Base-by-base conservation (phyloP, 257 asterid species). In the Petrea volubilis region DNA sequence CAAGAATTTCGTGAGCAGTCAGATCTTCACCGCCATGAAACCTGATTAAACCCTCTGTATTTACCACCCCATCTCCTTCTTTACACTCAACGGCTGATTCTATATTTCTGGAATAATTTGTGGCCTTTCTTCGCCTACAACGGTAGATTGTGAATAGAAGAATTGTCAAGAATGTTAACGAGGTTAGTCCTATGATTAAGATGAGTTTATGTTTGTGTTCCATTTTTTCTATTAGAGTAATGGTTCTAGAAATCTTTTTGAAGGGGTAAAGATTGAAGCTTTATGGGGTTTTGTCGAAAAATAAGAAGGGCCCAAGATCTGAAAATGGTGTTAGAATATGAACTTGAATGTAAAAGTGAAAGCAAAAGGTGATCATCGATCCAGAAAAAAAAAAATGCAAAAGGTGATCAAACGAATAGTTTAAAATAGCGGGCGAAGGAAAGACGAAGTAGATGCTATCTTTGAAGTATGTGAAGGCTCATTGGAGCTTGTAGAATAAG, bases 11-110 rank as follows among this genome's bases (percentile, higher is more conserved):
- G 68, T 71, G 60, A 4, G 80, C 78, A 23, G 65, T 78, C 0
- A 90, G 90, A 74, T 83, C 89, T 78, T 82, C 92, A 67, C 88
- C 86, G 9, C 88, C 93, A 21, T 73, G 57, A 73, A 85, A 90
- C 80, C 75, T 88, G 15, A 86, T 76, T 58, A 90, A 80, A 31
- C 75, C 91, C 78, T 83, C 92, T 55, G 50, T 72, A 17, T 65
- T 60, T 17, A 43, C 85, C 6, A 58, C 40, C 40, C 70, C 84
- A 31, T 74, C 91, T 46, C 62, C 77, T 74, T 76, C 88, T 80
- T 81, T 71, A n/a, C 69, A 73, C 63, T 84, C 88, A 6, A 74
- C 55, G 3, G 46, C 51, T 8, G 79, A 55, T 75, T 87, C 97
- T 29, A 79, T 12, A 68, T 86, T 92, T 66, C 78, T 81, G 15